Base-by-base conservation (phyloP, 176 grass and related monocot species). In the Puccinellia tenuiflora region DNA sequence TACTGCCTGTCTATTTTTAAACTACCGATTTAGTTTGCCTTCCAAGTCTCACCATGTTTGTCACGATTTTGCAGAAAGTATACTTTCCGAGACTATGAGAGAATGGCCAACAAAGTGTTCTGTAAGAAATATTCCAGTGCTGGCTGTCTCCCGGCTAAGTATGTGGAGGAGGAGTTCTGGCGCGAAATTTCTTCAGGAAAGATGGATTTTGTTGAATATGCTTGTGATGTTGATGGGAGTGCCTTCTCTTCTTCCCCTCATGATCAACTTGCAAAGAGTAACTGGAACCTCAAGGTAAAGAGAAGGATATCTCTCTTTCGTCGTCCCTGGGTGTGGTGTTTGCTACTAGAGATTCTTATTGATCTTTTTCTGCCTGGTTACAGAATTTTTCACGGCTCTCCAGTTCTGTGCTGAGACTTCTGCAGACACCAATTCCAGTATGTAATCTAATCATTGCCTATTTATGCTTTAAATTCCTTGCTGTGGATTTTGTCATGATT, bases 201-300 rank as follows among this genome's bases (percentile, higher is more conserved):
- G 72, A 96, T 87, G 84, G 97, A 96, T 60, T 90, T 70, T 39
- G 96, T 99, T 81, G 97, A 99, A 81, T 99, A 99, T 92, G 97
- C 97, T 37, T 99, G 97, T 42, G 97, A 99, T 81, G 87, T 99
- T 85, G 97, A 99, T 68, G 97, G 96, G 18, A 99, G 93, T 92
- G 97, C 97, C 31, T 99, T 99, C 91, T 99, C 97, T 46, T 93
- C 93, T 85, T 92, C 93, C 78, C 78, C 85, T 53, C 81, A 67
- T 9, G 97, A 99, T 72, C 89, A 91, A 50, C 93, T 99, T 80
- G 97, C 91, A 33, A 89, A 92, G 90, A 96, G 93, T 75, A 92
- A 96, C 54, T 99, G 96, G 93, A 99, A 96, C 77, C 81, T 99
- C 77, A 99, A 99, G 97, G 97, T 99, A 81, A 59, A 83, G 70